These are phyloP conservation scores for Diutina pseudorugosa DNA, from an alignment of 1,139 yeast species.

Conservation along the genomic window DNA sequence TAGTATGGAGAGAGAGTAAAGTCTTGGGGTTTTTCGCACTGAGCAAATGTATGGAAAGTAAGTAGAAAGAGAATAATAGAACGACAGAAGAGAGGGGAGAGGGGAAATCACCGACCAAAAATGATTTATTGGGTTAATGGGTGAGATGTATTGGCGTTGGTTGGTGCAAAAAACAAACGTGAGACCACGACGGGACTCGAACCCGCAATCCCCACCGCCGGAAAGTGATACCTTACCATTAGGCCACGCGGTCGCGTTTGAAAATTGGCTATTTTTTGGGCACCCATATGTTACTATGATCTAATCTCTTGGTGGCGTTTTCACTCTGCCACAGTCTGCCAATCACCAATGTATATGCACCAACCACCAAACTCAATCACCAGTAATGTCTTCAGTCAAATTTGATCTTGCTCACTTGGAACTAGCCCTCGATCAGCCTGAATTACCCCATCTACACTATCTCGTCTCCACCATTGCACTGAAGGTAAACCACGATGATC, in stretches of 20 bases:
- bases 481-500: neutral
- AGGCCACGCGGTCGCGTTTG: conserved; percentile 3
- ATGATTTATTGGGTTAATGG: too few relatives aligned
- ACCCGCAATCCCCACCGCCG: conserved; percentile 5
- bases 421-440: neutral
- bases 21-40: neutral
- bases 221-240: conserved; percentile 4
- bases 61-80: too few relatives aligned
- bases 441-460: neutral
- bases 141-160: neutral
- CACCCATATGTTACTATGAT: neutral
- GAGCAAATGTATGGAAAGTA: neutral
- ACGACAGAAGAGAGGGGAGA: too few relatives aligned
- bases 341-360: too few relatives aligned
- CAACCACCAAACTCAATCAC: too few relatives aligned
- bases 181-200: conserved; percentile 4
- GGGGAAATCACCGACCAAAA: too few relatives aligned
- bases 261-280: neutral
- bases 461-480: neutral
- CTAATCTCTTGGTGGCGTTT: too few relatives aligned
- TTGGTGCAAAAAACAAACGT: neutral
- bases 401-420: neutral
- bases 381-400: too few relatives aligned
- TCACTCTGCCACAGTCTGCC: too few relatives aligned
- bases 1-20: neutral